These are phyloP conservation scores for Pyracantha coccinea DNA, from an alignment of 331 rosid species.

Conservation along the genomic window DNA sequence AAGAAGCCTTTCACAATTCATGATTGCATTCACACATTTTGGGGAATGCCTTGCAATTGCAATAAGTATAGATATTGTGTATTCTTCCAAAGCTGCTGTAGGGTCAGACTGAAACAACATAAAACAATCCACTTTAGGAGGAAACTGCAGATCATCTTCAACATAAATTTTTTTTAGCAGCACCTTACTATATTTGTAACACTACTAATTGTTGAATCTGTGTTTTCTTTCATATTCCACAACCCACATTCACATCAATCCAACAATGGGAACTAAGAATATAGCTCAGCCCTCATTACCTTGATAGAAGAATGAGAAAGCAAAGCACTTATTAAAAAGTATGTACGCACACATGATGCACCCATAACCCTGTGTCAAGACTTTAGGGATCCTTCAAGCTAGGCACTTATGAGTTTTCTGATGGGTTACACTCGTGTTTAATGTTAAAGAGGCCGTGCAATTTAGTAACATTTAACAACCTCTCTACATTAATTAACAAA, in stretches of 20 bases:
- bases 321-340: not conserved
- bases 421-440: not conserved
- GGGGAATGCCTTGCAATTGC: slow-evolving; percentile 96
- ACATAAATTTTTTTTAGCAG: not conserved
- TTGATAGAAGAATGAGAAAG: not conserved
- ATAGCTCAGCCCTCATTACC: not conserved
- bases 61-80: slow-evolving; percentile 62
- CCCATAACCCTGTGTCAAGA: not conserved
- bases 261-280: not conserved
- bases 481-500: not conserved
- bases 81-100: slow-evolving; percentile 61
- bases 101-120: slow-evolving; percentile 66
- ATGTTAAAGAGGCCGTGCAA: not conserved
- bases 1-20: slow-evolving; percentile 71
- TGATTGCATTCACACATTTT: slow-evolving; percentile 63
- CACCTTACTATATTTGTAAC: not conserved
- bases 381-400: not conserved
- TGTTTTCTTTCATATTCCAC: not conserved
- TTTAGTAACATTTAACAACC: not conserved
- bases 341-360: not conserved
- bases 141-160: not conserved
- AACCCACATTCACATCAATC: not conserved
- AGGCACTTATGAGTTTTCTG: not conserved
- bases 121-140: slow-evolving; percentile 20
- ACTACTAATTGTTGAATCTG: not conserved